Evolutionary conservation across 2,329 filamentous ascomycete species (phyloP).

Genomic region (Botrytis elliptica): DNA sequence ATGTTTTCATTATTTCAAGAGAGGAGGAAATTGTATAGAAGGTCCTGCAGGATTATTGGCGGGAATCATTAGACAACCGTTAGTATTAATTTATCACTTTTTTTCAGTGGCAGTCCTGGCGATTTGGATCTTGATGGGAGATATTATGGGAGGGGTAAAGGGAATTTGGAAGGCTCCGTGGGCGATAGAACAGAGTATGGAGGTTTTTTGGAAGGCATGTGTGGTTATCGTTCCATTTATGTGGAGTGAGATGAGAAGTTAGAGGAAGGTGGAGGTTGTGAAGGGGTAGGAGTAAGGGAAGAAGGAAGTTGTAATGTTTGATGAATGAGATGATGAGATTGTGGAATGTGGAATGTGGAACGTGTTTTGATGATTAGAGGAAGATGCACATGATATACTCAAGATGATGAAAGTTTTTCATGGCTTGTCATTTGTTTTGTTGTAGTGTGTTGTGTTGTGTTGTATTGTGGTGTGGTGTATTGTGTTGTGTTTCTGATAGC

Average conservation of each 20-base stretch:
- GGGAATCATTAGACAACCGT: constrained; percentile 74
- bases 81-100: constrained; percentile 86
- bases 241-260: constrained; percentile 58
- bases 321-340: background rate
- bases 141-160: constrained; percentile 51
- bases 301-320: background rate
- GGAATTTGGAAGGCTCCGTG: constrained; percentile 59
- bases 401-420: background rate
- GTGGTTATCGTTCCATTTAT: constrained; percentile 82
- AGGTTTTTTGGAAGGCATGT: constrained; percentile 78
- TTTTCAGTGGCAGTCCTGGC: constrained; percentile 88
- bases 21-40: constrained; percentile 67
- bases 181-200: constrained; percentile 61
- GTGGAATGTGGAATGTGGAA: no score
- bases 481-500: background rate
- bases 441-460: background rate
- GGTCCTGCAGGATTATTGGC: constrained; percentile 80
- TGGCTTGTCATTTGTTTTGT: background rate
- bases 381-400: background rate
- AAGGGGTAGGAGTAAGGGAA: background rate
- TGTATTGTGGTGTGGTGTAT: background rate
- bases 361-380: background rate
- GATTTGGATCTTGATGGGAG: constrained; percentile 61
- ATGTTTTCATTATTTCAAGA: constrained; percentile 90
- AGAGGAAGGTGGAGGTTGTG: background rate